A percentile compares a stretch with the other conserved stretches of the same genome.
phyloP scores from a whole-genome alignment of 371 early-diverging fungal genomes.

The Capniomyces stellatus region DNA sequence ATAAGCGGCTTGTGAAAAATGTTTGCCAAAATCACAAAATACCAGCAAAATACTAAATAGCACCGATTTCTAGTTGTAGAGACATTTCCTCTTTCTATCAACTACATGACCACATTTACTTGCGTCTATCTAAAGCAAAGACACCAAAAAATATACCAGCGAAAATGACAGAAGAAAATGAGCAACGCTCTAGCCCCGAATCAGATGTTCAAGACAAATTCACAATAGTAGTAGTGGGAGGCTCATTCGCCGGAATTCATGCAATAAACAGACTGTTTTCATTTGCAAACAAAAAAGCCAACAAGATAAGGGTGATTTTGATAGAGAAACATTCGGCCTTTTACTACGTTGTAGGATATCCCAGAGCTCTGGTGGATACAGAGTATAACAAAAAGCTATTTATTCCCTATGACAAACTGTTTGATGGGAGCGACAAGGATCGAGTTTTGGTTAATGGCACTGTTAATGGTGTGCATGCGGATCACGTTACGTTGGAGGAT shows the following conservation, averaged over 20 bases:
- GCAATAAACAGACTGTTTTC: constrained; percentile 9
- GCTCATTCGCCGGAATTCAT: constrained; percentile 14
- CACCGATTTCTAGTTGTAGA: too few species aligned
- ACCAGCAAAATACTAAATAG: too few species aligned
- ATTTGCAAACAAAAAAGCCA: constrained; percentile 7
- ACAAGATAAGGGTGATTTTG: constrained; percentile 12
- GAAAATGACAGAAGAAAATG: too few species aligned
- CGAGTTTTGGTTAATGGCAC: constrained; percentile 11
- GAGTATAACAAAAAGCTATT: constrained; percentile 10
- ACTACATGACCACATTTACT: too few species aligned
- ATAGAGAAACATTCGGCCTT: constrained; percentile 19
- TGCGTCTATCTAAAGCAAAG: too few species aligned
- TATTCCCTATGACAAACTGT: constrained; percentile 9
- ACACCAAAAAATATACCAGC: too few species aligned
- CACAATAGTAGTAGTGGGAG: constrained; percentile 17
- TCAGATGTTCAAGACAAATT: too few species aligned
- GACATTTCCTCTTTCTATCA: too few species aligned
- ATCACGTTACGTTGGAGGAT: constrained; percentile 10
- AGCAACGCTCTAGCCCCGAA: too few species aligned
- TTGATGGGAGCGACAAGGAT: constrained; percentile 5
- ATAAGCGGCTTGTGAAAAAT: too few species aligned
- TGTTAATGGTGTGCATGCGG: constrained; percentile 7
- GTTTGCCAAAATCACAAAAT: too few species aligned
- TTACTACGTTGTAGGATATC: constrained; percentile 15
- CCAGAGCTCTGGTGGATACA: constrained; percentile 14